Evolutionary conservation across 805 yeast genomes (phyloP), one percentile per base, ranked within the genome.

Genomic region (Ogataea siamensis): DNA sequence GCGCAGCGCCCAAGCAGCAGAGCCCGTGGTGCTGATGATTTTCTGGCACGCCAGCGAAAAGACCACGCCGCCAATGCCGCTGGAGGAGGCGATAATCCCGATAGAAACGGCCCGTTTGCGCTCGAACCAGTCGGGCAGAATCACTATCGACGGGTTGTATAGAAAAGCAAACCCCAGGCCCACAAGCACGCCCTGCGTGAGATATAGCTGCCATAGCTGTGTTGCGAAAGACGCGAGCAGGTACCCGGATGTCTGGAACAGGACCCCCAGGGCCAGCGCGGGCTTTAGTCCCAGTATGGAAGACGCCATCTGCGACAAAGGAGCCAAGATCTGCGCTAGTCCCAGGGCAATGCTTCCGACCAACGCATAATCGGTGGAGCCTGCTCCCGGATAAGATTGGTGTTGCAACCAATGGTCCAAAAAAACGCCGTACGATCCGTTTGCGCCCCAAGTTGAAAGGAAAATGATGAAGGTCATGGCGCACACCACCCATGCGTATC

Each of bases 401-500:
- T 71, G 53, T 21, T 70, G 68, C 16, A 79, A 42, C 55, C 78
- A 81, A 46, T 65, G 70, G 1, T 78, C 64, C 23, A 82, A 57
- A 46, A 74, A 78, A 4, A 81, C 75, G 34, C 84, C 84, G 54
- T 72, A 82, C 8, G 76, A 76, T 8, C 71, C 61, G 43, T 78
- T 80, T 49, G 78, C 70, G 3, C 89, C 89, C 87, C 87, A 82
- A 0, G 85, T 72, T 14, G 72, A 58, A 44, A 77, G 55, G 8
- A 73, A 39, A n/a, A 69, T 61, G 2, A 71, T 65, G 28, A 75
- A 71, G 14, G 67, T 44, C n/a, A 69, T 67, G 10, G 73, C 64
- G 10, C 49, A 40, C 14, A 51, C 41, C 0, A 76, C 72, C 85
- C 86, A 80, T 3, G 80, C 82, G 47, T 78, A 78, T 0, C 86